A percentile compares a stretch with the other conserved stretches of the same genome.
Conservation (phyloP, 345 rosid genomes). For the Stellera chamaejasme region DNA sequence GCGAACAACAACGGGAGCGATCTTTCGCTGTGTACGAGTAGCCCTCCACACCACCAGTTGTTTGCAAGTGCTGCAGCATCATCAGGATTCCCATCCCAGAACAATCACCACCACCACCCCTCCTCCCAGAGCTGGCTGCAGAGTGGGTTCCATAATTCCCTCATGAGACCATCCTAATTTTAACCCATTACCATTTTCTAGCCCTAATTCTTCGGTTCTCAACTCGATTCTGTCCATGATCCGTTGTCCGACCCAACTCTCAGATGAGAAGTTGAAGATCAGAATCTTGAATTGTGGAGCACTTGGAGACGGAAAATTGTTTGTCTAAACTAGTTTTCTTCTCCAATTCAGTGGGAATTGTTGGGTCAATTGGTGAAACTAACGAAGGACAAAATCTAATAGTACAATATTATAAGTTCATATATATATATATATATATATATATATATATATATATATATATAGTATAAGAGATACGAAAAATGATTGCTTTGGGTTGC, state of each 20-base stretch:
- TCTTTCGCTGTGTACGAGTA: conserved; percentile 40
- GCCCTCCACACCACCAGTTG: conserved; percentile 37
- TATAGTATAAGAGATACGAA: no score
- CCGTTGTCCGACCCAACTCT: no score
- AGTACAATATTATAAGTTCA: background rate
- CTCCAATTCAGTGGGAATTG: conserved; percentile 11
- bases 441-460: no score
- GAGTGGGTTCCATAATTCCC: conserved; percentile 39
- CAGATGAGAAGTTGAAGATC: no score
- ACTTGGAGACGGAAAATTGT: no score
- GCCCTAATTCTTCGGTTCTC: background rate
- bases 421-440: no score
- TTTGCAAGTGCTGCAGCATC: conserved; percentile 98
- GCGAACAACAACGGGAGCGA: conserved; percentile 33
- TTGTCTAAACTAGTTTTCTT: no score
- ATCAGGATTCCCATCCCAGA: conserved; percentile 96
- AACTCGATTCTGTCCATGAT: no score
- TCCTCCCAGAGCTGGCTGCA: conserved; percentile 59
- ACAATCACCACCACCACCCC: conserved; percentile 8
- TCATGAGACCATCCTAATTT: conserved; percentile 36
- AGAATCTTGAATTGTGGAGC: no score
- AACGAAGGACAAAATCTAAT: conserved; percentile 23
- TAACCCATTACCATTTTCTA: conserved; percentile 1
- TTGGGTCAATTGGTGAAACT: conserved; percentile 23
- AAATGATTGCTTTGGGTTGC: conserved; percentile 3